A percentile compares a stretch with the other conserved stretches of the same genome.
These are phyloP conservation scores for Pythium periplocum DNA, from an alignment of 352 stramenopile species.

Conservation along the genomic window DNA sequence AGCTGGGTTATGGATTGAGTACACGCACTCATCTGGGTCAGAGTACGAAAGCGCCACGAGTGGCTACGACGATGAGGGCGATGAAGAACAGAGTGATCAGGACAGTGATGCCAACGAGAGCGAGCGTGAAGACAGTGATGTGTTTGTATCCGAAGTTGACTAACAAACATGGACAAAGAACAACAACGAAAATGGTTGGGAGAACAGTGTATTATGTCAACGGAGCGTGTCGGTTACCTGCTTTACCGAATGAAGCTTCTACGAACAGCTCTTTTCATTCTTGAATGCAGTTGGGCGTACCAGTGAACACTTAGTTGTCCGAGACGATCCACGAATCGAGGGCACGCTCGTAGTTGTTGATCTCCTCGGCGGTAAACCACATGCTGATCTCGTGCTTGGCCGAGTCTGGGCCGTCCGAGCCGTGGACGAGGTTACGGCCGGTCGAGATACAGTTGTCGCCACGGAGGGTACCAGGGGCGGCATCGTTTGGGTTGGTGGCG, in stretches of 20 bases:
- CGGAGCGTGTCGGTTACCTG: too few relatives aligned
- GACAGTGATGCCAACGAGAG: conserved; percentile 1
- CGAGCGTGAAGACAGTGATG: conserved; percentile 1
- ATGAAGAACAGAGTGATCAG: conserved; percentile 2
- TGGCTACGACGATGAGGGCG: conserved; percentile 1
- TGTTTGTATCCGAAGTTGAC: too few relatives aligned
- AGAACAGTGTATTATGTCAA: too few relatives aligned
- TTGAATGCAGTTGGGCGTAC: not conserved
- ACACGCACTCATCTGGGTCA: too few relatives aligned
- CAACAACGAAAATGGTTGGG: too few relatives aligned
- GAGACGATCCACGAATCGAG: conserved; percentile 86
- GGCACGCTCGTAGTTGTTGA: conserved; percentile 88
- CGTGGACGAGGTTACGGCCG: conserved; percentile 92
- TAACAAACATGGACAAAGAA: too few relatives aligned
- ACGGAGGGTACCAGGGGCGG: conserved; percentile 91
- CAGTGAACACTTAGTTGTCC: conserved; percentile 66
- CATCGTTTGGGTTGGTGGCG: conserved; percentile 92
- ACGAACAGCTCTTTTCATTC: too few relatives aligned
- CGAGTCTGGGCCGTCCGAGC: conserved; percentile 88
- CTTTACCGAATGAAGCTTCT: too few relatives aligned
- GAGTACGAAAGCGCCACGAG: too few relatives aligned
- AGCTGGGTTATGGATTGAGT: too few relatives aligned
- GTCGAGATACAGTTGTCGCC: conserved; percentile 93
- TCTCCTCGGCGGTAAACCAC: conserved; percentile 91
- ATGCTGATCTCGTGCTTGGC: conserved; percentile 92